Evolutionary conservation across 2,329 filamentous ascomycete species (phyloP).

Genomic region (Penicillium sp.): DNA sequence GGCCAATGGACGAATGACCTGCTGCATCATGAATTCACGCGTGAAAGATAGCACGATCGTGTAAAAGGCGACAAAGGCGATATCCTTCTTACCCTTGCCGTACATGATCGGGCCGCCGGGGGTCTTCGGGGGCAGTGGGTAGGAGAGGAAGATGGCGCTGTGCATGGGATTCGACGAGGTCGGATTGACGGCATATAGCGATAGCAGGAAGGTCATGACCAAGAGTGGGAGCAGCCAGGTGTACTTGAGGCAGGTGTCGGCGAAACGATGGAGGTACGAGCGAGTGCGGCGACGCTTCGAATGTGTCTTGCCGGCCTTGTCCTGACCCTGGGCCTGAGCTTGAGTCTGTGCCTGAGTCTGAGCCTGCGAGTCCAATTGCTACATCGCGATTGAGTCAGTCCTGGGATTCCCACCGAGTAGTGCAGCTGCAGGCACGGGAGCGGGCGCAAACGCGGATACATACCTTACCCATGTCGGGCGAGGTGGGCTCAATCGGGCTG

Average conservation of each 20-base stretch:
- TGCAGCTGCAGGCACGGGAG: background rate
- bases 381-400: constrained; percentile 3
- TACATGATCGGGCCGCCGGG: constrained; percentile 67
- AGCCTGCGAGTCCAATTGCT: constrained; percentile 27
- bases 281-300: constrained; percentile 51
- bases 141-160: constrained; percentile 87
- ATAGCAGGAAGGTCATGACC: constrained; percentile 66
- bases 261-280: constrained; percentile 49
- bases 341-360: constrained; percentile 12
- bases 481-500: constrained; percentile 36
- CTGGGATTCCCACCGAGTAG: background rate
- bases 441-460: constrained; percentile 9
- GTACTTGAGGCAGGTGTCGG: constrained; percentile 51
- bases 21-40: constrained; percentile 95
- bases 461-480: constrained; percentile 38
- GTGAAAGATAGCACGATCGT: constrained; percentile 88
- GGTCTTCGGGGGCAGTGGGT: constrained; percentile 66
- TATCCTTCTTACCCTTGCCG: constrained; percentile 84
- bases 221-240: constrained; percentile 72
- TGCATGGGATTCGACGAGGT: constrained; percentile 77
- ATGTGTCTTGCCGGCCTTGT: constrained; percentile 40
- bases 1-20: constrained; percentile 77
- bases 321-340: constrained; percentile 16
- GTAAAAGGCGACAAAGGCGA: constrained; percentile 88
- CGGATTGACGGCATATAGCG: constrained; percentile 75